These are phyloP conservation scores for Haematococcus sp. DNA, from an alignment of 139 green algal genomes.

Conservation along the genomic window DNA sequence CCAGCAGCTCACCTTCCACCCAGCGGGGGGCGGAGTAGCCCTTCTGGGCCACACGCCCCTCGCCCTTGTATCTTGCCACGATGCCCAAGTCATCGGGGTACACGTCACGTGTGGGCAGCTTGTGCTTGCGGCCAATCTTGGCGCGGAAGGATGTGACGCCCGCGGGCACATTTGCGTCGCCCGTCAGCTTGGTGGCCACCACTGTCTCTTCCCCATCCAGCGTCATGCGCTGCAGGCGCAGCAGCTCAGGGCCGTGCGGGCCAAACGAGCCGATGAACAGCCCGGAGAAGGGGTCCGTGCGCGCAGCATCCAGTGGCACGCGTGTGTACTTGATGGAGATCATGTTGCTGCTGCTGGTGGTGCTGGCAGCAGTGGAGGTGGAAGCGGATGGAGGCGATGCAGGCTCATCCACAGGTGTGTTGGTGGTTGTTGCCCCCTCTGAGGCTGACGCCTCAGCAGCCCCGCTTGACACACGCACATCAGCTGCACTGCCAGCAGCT, in stretches of 20 bases:
- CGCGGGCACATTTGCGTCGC: constrained; percentile 86
- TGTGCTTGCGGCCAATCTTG: constrained; percentile 39
- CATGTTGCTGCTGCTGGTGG: not conserved
- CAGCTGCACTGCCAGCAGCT: not conserved
- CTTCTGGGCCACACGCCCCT: constrained; percentile 77
- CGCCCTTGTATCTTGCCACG: constrained; percentile 67
- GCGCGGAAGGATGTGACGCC: constrained; percentile 80
- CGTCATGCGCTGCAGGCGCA: constrained; percentile 57
- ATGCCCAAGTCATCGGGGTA: constrained; percentile 90
- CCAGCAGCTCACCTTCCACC: constrained; percentile 92
- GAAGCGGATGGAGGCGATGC: not conserved
- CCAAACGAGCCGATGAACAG: constrained; percentile 89
- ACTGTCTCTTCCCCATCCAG: constrained; percentile 69
- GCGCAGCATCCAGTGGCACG: constrained; percentile 23
- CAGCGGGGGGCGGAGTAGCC: constrained; percentile 71
- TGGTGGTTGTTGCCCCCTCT: not conserved
- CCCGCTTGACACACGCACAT: not conserved
- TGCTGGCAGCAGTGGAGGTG: not conserved
- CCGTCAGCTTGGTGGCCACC: constrained; percentile 82
- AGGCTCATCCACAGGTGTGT: not conserved
- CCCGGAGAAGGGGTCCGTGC: constrained; percentile 62
- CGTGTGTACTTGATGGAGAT: constrained; percentile 32
- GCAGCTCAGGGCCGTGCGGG: constrained; percentile 81
- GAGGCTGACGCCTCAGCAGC: not conserved
- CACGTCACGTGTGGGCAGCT: constrained; percentile 24